Conservation (phyloP, 495 filamentous ascomycete species). For the Penicillium chermesinum region DNA sequence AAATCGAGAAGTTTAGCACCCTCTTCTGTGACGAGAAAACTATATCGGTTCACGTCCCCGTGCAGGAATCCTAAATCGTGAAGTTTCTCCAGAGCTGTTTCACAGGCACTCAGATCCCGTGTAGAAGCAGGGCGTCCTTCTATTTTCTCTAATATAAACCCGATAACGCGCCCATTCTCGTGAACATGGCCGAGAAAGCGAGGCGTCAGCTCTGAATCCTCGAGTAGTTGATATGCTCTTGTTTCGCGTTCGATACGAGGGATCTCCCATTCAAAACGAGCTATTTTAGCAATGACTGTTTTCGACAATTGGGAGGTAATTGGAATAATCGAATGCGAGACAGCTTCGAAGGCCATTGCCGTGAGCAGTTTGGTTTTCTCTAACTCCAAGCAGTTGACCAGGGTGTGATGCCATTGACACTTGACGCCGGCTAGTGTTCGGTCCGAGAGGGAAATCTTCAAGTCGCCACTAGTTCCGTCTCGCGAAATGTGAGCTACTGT, state of each 20-base stretch:
- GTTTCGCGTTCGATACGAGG: neutral
- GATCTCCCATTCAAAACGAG: neutral
- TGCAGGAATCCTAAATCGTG: neutral
- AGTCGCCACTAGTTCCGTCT: too few species aligned
- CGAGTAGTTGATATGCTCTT: neutral
- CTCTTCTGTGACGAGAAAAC: neutral
- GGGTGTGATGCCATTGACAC: neutral
- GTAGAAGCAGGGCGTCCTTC: neutral
- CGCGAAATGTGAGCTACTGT: neutral
- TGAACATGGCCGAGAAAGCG: neutral
- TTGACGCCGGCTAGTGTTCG: neutral
- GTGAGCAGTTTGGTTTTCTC: neutral
- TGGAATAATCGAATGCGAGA: too few species aligned
- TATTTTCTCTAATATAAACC: neutral
- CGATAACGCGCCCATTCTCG: neutral
- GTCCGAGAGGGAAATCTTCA: neutral
- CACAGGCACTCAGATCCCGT: neutral
- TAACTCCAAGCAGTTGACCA: neutral
- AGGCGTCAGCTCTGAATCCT: neutral
- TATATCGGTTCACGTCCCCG: neutral
- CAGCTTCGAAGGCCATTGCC: neutral
- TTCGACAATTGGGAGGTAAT: too few species aligned
- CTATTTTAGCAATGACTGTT: neutral
- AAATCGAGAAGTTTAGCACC: neutral
- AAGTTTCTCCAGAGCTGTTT: neutral